These are phyloP conservation scores for Termitomyces sp. DNA, from an alignment of 768 basidiomycete species.

Conservation along the genomic window DNA sequence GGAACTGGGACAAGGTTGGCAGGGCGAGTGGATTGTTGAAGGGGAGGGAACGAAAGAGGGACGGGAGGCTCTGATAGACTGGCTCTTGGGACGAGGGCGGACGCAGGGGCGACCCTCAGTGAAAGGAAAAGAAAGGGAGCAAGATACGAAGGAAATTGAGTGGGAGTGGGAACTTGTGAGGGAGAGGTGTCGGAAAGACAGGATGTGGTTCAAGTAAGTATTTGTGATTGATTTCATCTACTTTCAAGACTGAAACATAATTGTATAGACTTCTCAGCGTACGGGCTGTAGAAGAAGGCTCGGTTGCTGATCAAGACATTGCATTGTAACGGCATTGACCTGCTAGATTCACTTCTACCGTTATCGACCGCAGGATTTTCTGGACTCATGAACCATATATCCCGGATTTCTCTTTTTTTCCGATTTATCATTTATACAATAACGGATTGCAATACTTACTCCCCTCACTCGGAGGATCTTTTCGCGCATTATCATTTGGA, in stretches of 20 bases:
- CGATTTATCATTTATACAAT: not conserved
- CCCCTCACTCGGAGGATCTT: not conserved
- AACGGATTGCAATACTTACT: no score
- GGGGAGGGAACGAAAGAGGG: constrained; percentile 50
- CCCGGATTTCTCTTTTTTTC: not conserved
- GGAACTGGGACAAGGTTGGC: constrained; percentile 53
- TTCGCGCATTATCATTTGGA: not conserved
- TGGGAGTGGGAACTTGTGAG: constrained; percentile 12
- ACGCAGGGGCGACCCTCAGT: constrained; percentile 48
- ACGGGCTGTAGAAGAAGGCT: not conserved
- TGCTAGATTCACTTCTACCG: not conserved
- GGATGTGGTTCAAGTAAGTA: constrained; percentile 11
- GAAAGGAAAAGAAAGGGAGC: constrained; percentile 59
- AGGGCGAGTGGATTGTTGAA: constrained; percentile 11
- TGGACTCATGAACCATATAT: not conserved
- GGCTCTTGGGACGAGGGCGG: constrained; percentile 31
- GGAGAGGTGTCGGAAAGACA: constrained; percentile 9
- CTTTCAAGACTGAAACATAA: not conserved
- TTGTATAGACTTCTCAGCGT: constrained; percentile 1
- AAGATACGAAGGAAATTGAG: constrained; percentile 1
- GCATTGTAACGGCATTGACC: not conserved
- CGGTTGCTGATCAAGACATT: not conserved
- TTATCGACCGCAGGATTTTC: not conserved
- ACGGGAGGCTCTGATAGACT: constrained; percentile 54
- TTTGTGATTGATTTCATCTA: not conserved